Percentiles rank a stretch among this genome's conserved stretches.
These are phyloP conservation scores for Penstemon barbatus DNA, from an alignment of 257 asterid genomes.

Conservation along the genomic window DNA sequence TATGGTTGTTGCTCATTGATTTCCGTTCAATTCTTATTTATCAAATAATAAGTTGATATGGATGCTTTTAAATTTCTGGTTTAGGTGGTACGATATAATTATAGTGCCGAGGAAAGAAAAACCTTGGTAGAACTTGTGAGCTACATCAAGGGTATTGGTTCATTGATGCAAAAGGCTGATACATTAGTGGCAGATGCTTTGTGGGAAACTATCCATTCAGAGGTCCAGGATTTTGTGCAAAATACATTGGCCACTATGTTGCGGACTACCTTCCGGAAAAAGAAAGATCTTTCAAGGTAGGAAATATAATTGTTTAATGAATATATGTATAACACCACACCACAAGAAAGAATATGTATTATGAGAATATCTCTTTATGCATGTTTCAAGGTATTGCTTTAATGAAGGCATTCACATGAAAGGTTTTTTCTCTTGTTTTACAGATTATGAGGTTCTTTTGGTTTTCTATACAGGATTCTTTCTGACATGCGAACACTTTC, in stretches of 20 bases:
- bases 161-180: slow-evolving; percentile 88
- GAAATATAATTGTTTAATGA: slow-evolving; percentile 4
- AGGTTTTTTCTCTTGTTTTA: neutral
- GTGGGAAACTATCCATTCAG: slow-evolving; percentile 99
- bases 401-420: neutral
- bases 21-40: slow-evolving; percentile 19
- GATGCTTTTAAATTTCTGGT: slow-evolving; percentile 28
- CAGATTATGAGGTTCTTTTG: slow-evolving; percentile 24
- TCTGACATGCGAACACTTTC: slow-evolving; percentile 99
- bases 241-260: slow-evolving; percentile 86
- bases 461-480: slow-evolving; percentile 72
- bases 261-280: slow-evolving; percentile 89
- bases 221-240: slow-evolving; percentile 99
- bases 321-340: neutral
- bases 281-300: slow-evolving; percentile 94
- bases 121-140: slow-evolving; percentile 89
- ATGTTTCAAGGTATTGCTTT: neutral
- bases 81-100: slow-evolving; percentile 92
- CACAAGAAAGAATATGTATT: slow-evolving; percentile 9
- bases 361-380: neutral
- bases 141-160: slow-evolving; percentile 89
- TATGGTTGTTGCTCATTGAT: slow-evolving; percentile 15
- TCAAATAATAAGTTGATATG: slow-evolving; percentile 20
- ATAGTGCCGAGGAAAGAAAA: slow-evolving; percentile 85
- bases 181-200: slow-evolving; percentile 93